phyloP scores from a whole-genome alignment of 1,284 basidiomycete species.

The Phlebopus sp. region DNA sequence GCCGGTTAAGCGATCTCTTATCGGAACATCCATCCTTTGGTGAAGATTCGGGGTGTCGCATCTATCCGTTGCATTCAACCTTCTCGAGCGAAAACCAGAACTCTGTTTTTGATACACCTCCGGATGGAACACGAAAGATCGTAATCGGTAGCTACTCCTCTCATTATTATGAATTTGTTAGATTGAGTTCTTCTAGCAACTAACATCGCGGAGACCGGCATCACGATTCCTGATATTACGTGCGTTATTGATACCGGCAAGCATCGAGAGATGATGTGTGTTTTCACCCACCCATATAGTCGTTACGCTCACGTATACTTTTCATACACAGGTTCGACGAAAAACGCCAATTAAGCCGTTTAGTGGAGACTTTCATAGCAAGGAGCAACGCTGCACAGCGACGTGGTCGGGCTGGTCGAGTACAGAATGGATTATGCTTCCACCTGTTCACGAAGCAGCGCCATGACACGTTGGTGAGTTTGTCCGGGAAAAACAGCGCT shows the following conservation, averaged over 20 bases:
- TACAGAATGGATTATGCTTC: conserved; percentile 89
- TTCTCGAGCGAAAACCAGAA: conserved; percentile 89
- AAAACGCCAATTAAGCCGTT: conserved; percentile 91
- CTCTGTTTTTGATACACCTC: conserved; percentile 88
- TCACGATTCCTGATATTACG: conserved; percentile 98
- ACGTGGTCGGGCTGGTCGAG: conserved; percentile 89
- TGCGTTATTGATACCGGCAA: conserved; percentile 97
- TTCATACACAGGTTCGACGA: conserved; percentile 87
- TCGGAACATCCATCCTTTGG: conserved; percentile 78
- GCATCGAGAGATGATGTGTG: conserved; percentile 86
- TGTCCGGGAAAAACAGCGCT: conserved; percentile 29
- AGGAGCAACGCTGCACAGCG: conserved; percentile 93
- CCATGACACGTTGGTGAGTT: conserved; percentile 69
- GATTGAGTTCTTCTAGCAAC: conserved; percentile 46
- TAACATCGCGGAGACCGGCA: conserved; percentile 84
- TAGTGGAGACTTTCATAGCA: conserved; percentile 92
- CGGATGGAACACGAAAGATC: conserved; percentile 81
- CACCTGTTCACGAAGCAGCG: conserved; percentile 92
- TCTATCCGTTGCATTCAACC: conserved; percentile 93
- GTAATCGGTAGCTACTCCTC: conserved; percentile 65
- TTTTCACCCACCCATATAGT: neutral
- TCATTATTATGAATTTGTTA: conserved; percentile 63
- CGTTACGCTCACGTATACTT: conserved; percentile 12
- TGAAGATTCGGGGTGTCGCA: conserved; percentile 60
- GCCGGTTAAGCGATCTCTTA: conserved; percentile 83